Evolutionary conservation across 768 basidiomycete genomes (phyloP), one percentile per base, ranked within the genome.

Genomic region (Lentinula sp.): DNA sequence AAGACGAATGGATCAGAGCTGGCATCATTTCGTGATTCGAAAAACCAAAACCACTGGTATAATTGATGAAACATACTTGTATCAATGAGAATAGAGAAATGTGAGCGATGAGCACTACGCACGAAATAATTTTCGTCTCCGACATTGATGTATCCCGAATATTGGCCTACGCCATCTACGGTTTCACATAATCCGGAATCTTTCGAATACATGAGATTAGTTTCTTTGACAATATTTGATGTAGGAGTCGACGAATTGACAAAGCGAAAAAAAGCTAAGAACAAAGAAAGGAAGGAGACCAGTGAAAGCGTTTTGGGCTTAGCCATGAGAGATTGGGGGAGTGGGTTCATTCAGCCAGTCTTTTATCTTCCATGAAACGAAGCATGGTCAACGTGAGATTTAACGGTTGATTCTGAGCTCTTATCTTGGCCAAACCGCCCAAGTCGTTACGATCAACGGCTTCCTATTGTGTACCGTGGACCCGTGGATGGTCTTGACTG

Each of bases 31-130:
- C 80, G 74, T 18, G 79, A 72, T 60, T 78, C 80, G 53, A 80
- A 81, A 67, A 80, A 81, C 76, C 78, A 81, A 60, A 80, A 80
- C 76, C 75, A 81, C 78, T 79, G 45, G n/a, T 28, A 54, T 53
- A 16, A 23, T 21, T 5, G 7, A 16, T 9, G 55, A 42, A 45
- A 16, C 9, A 49, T 6, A 21, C 18, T 28, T 43, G 49, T n/a
- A 34, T 9, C 16, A n/a, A 18, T 9, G 1, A 42, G 16, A 13
- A 9, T 1, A 13, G 37, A 39, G 37, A 8, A 42, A 39, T 18
- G 34, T 34, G 28, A 4, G 10, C 31, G 2, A 9, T 61, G 59
- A 21, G 9, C 32, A 21, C 11, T 15, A 39, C 70, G 57, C 45
- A 79, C 78, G 74, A 78, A 75, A 2, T 75, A 79, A 75, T 76